Evolutionary conservation across 139 green algal genomes (phyloP), one percentile per base, ranked within the genome.

Genomic region (Chlorokybus atmophyticus): DNA sequence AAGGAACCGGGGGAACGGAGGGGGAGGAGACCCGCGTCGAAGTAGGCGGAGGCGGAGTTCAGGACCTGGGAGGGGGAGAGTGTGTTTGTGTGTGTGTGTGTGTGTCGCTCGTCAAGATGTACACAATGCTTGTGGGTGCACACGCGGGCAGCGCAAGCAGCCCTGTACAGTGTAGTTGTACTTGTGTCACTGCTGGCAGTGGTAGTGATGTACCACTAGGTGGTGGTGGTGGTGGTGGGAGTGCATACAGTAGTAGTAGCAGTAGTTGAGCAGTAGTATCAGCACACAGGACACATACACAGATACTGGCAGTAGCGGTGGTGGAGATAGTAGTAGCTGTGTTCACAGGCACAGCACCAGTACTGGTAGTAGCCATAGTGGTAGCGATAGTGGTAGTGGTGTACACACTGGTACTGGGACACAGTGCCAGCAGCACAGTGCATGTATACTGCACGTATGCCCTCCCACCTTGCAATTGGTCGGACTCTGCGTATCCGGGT

Each of bases 1-100:
- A 39, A 29, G n/a, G 17, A 7, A 19, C 52, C 52, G 7, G 17
- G 29, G 7, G 7, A 21, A 4, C 28, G 7, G 17, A 47, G n/a
- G 31, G 19, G 28, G 47, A 59, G 25, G 44, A 59, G 4, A 32
- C n/a, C n/a, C n/a, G n/a, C n/a, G n/a, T n/a, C n/a, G n/a, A n/a
- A n/a, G n/a, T n/a, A n/a, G n/a, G n/a, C 52, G 52, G 52, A 32
- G 29, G 52, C 52, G 17, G n/a, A 8, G 26, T 59, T 59, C 3
- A 59, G 52, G 5, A 59, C 29, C n/a, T 44, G 38, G 38, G 14
- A 44, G 38, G 14, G 38, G 38, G 38, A 23, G 14, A n/a, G n/a
- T n/a, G n/a, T n/a, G n/a, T n/a, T n/a, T n/a, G n/a, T n/a, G n/a
- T n/a, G n/a, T n/a, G n/a, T n/a, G n/a, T n/a, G n/a, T n/a, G n/a